Evolutionary conservation across 306 rosid genomes (phyloP).

Genomic region (Prunus campanulata): DNA sequence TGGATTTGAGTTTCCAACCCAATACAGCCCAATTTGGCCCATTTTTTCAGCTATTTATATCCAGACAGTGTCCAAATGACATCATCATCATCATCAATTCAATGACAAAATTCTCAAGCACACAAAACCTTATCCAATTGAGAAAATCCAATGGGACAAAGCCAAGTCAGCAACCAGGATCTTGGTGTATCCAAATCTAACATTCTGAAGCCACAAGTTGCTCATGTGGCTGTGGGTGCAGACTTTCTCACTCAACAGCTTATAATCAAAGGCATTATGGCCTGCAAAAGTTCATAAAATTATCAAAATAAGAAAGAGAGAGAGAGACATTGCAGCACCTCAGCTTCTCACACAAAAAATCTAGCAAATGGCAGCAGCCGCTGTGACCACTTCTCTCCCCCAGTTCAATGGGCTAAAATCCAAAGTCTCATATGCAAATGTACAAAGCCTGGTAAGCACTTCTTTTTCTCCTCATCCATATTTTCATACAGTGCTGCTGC

Average conservation of each 20-base stretch:
- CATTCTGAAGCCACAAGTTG: constrained; percentile 63
- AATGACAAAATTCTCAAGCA: neutral
- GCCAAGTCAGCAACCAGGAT: constrained; percentile 68
- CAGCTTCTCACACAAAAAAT: neutral
- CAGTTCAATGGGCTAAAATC: constrained; percentile 80
- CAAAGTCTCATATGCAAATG: constrained; percentile 48
- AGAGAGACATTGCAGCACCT: neutral
- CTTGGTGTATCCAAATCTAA: constrained; percentile 52
- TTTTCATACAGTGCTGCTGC: no score
- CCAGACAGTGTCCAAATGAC: neutral
- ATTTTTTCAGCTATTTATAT: no score
- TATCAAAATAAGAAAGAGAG: neutral
- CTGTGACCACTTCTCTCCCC: constrained; percentile 66
- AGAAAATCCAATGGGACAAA: constrained; percentile 40
- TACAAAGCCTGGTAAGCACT: constrained; percentile 50
- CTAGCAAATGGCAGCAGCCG: constrained; percentile 60
- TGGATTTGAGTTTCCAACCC: neutral
- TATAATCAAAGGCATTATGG: constrained; percentile 12
- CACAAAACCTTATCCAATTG: constrained; percentile 60
- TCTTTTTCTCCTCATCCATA: neutral
- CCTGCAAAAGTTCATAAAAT: constrained; percentile 3
- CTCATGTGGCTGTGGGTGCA: constrained; percentile 45
- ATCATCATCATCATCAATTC: neutral
- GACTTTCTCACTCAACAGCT: constrained; percentile 14
- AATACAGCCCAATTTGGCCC: neutral